phyloP scores from a whole-genome alignment of 345 rosid species.

The Physaria fendleri region DNA sequence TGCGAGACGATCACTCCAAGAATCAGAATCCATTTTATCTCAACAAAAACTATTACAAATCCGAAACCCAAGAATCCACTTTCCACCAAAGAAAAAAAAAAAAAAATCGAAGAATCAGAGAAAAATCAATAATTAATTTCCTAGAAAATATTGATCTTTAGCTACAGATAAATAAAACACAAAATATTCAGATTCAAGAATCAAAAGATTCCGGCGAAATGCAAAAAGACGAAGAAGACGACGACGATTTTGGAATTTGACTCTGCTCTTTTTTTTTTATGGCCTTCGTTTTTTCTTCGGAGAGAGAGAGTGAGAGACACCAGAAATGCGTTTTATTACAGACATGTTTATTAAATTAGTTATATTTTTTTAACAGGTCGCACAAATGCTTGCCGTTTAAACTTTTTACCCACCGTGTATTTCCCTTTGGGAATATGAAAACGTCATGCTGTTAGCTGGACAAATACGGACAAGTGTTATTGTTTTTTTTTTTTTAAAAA shows the following conservation, averaged over 20 bases:
- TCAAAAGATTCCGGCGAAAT: constrained; percentile 12
- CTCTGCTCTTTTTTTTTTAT: neutral
- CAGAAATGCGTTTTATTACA: constrained; percentile 1
- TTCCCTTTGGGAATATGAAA: neutral
- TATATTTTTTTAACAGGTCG: neutral
- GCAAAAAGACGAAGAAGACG: constrained; percentile 19
- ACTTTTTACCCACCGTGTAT: constrained; percentile 19
- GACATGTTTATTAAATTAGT: neutral
- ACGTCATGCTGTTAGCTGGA: constrained; percentile 3
- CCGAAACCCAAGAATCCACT: constrained; percentile 9
- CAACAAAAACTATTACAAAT: neutral
- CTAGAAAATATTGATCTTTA: neutral
- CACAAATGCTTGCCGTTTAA: constrained; percentile 23
- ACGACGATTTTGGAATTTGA: constrained; percentile 14
- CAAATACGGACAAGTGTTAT: too few relatives aligned
- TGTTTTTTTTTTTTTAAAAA: too few relatives aligned
- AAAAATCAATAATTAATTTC: neutral
- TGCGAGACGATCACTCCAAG: constrained; percentile 80
- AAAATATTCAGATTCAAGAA: constrained; percentile 13
- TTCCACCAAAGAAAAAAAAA: neutral
- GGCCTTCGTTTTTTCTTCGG: constrained; percentile 9
- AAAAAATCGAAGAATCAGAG: neutral
- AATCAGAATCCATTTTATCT: constrained; percentile 70
- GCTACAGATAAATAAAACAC: neutral
- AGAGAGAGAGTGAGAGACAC: constrained; percentile 20